A percentile compares a stretch with the other conserved stretches of the same genome.
phyloP scores from a whole-genome alignment of 805 yeast species.

The Candida taoyuanica region DNA sequence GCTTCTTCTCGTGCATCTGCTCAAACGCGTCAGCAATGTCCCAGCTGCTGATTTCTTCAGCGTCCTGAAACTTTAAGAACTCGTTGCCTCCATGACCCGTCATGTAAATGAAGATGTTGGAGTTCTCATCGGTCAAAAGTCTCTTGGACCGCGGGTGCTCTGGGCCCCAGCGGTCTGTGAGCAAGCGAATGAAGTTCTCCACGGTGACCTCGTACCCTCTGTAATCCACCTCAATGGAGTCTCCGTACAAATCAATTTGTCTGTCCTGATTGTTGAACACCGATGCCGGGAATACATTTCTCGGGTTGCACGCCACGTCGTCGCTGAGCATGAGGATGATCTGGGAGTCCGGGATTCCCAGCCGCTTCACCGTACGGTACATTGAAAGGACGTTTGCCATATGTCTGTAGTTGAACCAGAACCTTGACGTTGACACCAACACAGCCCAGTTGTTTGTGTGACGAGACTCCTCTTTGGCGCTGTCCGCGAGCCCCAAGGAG shows the following conservation, averaged over 20 bases:
- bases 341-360: conserved; percentile 97
- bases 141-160: conserved; percentile 93
- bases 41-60: conserved; percentile 92
- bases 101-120: conserved; percentile 89
- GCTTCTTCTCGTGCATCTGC: conserved; percentile 93
- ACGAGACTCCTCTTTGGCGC: conserved; percentile 23
- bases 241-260: conserved; percentile 90
- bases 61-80: conserved; percentile 95
- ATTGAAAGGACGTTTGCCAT: conserved; percentile 94
- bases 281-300: conserved; percentile 94
- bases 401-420: conserved; percentile 98
- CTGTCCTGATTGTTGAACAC: conserved; percentile 93
- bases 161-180: conserved; percentile 94
- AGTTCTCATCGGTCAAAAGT: conserved; percentile 85
- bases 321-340: conserved; percentile 94
- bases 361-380: conserved; percentile 91
- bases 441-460: conserved; percentile 80
- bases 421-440: conserved; percentile 88
- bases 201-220: conserved; percentile 98
- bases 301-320: conserved; percentile 94
- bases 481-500: not conserved
- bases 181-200: conserved; percentile 85
- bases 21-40: conserved; percentile 97
- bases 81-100: conserved; percentile 99
- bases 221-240: conserved; percentile 91